A percentile compares a stretch with the other conserved stretches of the same genome.
phyloP scores from a whole-genome alignment of 306 rosid genomes.

The Acmispon strigosus region DNA sequence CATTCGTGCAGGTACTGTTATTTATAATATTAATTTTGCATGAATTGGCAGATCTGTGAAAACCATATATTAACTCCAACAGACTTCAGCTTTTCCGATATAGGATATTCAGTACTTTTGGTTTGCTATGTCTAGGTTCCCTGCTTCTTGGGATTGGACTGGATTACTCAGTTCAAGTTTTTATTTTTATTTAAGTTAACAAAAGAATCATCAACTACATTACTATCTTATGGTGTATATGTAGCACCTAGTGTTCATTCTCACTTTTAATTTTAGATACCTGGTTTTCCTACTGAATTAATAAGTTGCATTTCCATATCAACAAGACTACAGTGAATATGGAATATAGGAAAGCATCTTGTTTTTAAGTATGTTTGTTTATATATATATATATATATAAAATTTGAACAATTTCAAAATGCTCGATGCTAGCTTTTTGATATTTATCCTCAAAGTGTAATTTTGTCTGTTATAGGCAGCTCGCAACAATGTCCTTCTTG shows the following conservation, averaged over 20 bases:
- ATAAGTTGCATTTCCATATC: background rate
- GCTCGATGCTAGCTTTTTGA: background rate
- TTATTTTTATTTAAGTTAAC: background rate
- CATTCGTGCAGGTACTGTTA: constrained; percentile 66
- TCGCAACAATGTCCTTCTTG: constrained; percentile 91
- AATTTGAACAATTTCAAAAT: constrained; percentile 1
- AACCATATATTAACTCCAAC: background rate
- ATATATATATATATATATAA: background rate
- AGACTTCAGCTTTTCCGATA: background rate
- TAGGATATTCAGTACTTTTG: background rate
- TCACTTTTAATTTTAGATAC: background rate
- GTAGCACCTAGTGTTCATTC: background rate
- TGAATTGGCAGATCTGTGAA: background rate
- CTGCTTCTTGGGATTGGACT: constrained; percentile 16
- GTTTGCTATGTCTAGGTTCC: background rate
- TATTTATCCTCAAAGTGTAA: constrained; percentile 17
- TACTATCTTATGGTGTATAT: background rate
- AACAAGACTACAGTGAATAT: background rate
- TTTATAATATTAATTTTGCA: constrained; percentile 9
- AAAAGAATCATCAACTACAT: background rate
- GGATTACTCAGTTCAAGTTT: background rate
- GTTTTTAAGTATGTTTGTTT: background rate
- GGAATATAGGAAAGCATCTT: background rate
- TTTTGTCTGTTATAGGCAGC: constrained; percentile 70
- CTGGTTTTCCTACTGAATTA: background rate